These are phyloP conservation scores for Drechslerella stenobrocha DNA, from an alignment of 2,329 filamentous ascomycete species.

Conservation along the genomic window DNA sequence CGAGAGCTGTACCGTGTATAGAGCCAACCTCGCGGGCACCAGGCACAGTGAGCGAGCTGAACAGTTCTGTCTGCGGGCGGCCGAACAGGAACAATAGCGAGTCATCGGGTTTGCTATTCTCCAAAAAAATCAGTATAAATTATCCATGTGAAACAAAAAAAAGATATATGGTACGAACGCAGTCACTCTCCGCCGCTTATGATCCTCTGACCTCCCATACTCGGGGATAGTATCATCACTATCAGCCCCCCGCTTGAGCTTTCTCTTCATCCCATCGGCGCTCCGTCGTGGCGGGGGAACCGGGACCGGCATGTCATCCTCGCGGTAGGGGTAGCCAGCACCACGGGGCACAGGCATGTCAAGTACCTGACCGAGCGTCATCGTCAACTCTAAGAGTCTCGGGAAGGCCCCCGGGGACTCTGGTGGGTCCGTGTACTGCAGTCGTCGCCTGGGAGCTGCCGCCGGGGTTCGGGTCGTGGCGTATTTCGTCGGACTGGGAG, in stretches of 20 bases:
- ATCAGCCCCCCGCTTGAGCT: slow-evolving; percentile 1
- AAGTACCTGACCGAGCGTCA: slow-evolving; percentile 21
- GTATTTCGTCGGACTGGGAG: slow-evolving; percentile 33
- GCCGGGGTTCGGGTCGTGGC: background rate
- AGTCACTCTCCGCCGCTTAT: slow-evolving; percentile 8
- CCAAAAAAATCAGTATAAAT: too few relatives aligned
- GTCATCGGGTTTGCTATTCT: slow-evolving; percentile 19
- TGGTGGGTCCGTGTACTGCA: background rate
- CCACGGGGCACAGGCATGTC: slow-evolving; percentile 3
- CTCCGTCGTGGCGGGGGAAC: slow-evolving; percentile 16
- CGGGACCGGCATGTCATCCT: slow-evolving; percentile 30
- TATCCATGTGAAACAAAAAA: background rate
- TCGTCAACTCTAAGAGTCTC: slow-evolving; percentile 25
- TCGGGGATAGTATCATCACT: background rate
- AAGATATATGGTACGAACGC: slow-evolving; percentile 1
- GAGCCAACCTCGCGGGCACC: slow-evolving; percentile 2
- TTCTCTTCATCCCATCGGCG: background rate
- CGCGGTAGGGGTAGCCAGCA: slow-evolving; percentile 19
- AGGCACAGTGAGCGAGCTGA: slow-evolving; percentile 13
- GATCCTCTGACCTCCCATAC: background rate
- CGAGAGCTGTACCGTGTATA: slow-evolving; percentile 15
- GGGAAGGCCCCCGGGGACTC: slow-evolving; percentile 17
- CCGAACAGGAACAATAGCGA: slow-evolving; percentile 13
- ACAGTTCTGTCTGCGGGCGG: slow-evolving; percentile 10
- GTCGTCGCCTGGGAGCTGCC: background rate